Conservation (phyloP, 2,329 filamentous ascomycete species). For the Trichothecium sympodiale region DNA sequence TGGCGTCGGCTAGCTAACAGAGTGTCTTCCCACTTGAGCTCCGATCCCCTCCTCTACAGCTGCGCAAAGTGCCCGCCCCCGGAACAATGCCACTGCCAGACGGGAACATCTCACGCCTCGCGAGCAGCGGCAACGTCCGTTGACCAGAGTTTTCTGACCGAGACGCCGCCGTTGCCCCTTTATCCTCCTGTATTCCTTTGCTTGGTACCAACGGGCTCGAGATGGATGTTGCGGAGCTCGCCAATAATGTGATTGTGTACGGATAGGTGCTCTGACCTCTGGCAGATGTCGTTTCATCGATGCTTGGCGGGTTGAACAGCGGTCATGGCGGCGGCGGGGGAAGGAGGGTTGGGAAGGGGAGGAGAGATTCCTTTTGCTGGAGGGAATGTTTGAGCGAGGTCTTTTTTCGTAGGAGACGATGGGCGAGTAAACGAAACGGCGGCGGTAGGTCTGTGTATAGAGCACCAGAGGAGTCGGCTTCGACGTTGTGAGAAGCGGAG, state of each 20-base stretch:
- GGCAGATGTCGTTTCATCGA: constrained; percentile 7
- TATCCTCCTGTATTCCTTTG: neutral
- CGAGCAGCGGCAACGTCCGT: constrained; percentile 10
- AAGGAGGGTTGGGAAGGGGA: constrained; percentile 11
- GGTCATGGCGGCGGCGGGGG: constrained; percentile 5
- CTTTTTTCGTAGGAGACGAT: constrained; percentile 14
- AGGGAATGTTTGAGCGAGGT: too few species aligned
- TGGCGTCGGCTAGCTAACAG: constrained; percentile 18
- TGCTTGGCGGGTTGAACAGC: constrained; percentile 12
- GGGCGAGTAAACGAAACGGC: constrained; percentile 8
- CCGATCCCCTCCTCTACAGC: constrained; percentile 14
- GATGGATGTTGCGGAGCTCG: constrained; percentile 9
- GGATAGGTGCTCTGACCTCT: constrained; percentile 9
- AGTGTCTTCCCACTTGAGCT: constrained; percentile 18
- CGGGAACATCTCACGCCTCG: constrained; percentile 26
- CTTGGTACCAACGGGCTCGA: constrained; percentile 6
- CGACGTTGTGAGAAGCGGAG: constrained; percentile 17
- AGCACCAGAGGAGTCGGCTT: constrained; percentile 14
- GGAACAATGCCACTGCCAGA: constrained; percentile 25
- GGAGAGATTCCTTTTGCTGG: too few species aligned
- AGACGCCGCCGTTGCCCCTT: too few species aligned
- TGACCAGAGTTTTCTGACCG: neutral
- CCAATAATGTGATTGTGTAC: constrained; percentile 11
- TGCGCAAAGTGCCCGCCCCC: constrained; percentile 24
- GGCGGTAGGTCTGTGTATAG: constrained; percentile 8